These are phyloP conservation scores for Pontederia paniculata DNA, from an alignment of 176 grass and related monocot genomes.

Conservation along the genomic window DNA sequence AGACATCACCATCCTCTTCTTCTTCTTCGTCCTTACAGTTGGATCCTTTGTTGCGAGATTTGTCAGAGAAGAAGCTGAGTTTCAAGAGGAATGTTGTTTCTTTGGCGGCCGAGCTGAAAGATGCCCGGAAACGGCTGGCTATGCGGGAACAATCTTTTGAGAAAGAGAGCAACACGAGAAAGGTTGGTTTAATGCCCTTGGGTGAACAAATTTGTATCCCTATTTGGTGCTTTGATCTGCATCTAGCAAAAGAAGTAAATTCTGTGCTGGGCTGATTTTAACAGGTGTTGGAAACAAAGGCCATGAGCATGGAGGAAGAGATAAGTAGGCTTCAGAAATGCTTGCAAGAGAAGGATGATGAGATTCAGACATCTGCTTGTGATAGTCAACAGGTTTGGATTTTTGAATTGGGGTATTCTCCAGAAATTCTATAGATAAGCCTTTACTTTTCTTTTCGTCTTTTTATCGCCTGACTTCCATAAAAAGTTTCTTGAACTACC, in stretches of 20 bases:
- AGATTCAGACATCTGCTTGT: conserved; percentile 24
- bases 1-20: conserved; percentile 19
- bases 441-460: too few species aligned
- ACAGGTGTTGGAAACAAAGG: conserved; percentile 55
- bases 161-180: conserved; percentile 37
- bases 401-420: too few species aligned
- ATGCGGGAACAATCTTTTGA: conserved; percentile 51
- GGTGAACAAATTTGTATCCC: neutral
- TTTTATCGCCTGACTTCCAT: too few species aligned
- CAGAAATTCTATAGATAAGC: too few species aligned
- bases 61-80: conserved; percentile 84
- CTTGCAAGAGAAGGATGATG: conserved; percentile 52
- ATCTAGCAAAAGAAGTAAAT: conserved; percentile 2
- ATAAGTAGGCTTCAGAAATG: conserved; percentile 57
- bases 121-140: conserved; percentile 41
- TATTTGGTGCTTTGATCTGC: neutral
- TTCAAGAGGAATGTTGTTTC: conserved; percentile 73
- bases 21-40: conserved; percentile 29
- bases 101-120: conserved; percentile 72
- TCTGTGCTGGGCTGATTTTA: neutral
- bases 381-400: conserved; percentile 39
- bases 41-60: conserved; percentile 74
- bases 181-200: conserved; percentile 27
- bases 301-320: conserved; percentile 67
- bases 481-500: too few species aligned